Evolutionary conservation across 2,329 filamentous ascomycete species (phyloP), one percentile per base, ranked within the genome.

Genomic region (Penicillium sp.): DNA sequence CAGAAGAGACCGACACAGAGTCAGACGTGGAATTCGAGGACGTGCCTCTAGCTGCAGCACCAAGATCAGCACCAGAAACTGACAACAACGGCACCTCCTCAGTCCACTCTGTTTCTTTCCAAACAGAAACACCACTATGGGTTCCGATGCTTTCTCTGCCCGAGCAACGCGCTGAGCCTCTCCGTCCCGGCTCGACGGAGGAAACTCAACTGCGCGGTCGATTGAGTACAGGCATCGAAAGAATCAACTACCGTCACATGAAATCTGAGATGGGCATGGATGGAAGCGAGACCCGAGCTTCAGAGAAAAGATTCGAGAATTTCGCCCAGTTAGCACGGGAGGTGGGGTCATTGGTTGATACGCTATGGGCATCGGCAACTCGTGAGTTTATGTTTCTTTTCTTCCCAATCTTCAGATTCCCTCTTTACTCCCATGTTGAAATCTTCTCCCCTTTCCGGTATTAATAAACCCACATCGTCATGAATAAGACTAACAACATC

Each of bases 291-390:
- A 60, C 71, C 27, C 65, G 61, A 3, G 69, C 70, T 11, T 69
- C 69, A 11, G 76, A 76, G 4, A 71, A 74, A 33, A 84, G 84
- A 1, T 89, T 88, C 61, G 77, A 79, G 53, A 84, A 76, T 51
- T 90, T 93, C 71, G 80, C 78, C 49, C 88, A 93, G 68, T 83
- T 91, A 4, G 90, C 86, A 53, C 84, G 79, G 55, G 91, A 96
- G 68, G 74, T 96, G 1, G 89, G 93, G 55, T 81, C 82, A 6
- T 71, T 96, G 13, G 77, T 96, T 16, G 89, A 96, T 72, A 83
- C 96, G 8, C 76, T 96, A 5, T 98, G 93, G 93, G 83, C 91
- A 22, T 91, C 88, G 29, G 91, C 90, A 10, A 96, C 93, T 22
- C 91, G 91, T 92, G 80, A 71, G 90, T 81, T 16, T 4, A 22